Percentiles rank a stretch among this genome's conserved stretches.
These are phyloP conservation scores for Penicillium sp. DNA, from an alignment of 2,329 filamentous ascomycete species.

Conservation along the genomic window DNA sequence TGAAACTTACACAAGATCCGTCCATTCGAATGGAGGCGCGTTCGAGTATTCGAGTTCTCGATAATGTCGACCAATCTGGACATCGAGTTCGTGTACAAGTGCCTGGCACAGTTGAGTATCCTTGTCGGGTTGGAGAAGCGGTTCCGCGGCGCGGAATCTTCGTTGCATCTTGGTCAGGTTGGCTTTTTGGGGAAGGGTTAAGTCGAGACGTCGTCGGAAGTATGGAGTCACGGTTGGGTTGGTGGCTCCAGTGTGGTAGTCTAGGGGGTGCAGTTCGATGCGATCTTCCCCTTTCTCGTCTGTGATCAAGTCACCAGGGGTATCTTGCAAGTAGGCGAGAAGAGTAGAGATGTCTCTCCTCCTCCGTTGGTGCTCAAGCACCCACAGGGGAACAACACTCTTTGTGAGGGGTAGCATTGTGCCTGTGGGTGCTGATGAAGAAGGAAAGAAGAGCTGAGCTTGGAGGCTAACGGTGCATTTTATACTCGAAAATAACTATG, in stretches of 20 bases:
- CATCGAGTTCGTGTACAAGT: neutral
- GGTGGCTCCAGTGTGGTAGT: slow-evolving; percentile 7
- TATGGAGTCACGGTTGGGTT: neutral
- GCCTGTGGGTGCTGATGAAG: neutral
- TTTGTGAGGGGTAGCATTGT: neutral
- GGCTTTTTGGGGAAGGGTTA: neutral
- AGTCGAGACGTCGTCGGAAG: neutral
- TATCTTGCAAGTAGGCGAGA: neutral
- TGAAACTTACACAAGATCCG: neutral
- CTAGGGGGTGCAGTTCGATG: neutral
- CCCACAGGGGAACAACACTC: neutral
- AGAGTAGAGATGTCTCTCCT: neutral
- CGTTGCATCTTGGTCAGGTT: neutral
- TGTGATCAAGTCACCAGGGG: neutral
- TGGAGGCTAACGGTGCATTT: no score
- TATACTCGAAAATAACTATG: no score
- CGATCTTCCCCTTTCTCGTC: neutral
- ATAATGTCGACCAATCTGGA: neutral
- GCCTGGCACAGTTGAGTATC: neutral
- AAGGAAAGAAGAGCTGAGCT: neutral
- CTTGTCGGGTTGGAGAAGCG: neutral
- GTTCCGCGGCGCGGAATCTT: neutral
- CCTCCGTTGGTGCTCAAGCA: neutral
- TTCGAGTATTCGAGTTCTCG: neutral
- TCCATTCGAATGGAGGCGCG: neutral